These are phyloP conservation scores for Solanum tacnaense DNA, from an alignment of 257 asterid genomes.

Conservation along the genomic window DNA sequence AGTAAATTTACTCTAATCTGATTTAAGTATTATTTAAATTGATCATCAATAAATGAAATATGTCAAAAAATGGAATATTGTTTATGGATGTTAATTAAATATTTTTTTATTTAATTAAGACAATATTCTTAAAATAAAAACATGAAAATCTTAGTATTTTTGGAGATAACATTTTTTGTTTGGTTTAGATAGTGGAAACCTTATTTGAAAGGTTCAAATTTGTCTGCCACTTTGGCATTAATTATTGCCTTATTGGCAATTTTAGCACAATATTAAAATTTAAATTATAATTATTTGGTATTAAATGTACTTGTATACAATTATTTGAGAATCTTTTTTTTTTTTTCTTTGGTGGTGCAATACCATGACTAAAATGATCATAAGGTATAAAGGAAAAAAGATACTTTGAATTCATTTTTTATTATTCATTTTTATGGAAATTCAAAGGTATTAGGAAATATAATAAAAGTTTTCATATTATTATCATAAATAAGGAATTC, in stretches of 20 bases:
- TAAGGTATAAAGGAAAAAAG: neutral
- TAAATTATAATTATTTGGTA: neutral
- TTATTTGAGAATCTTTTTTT: neutral
- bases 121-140: neutral
- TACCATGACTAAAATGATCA: neutral
- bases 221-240: constrained; percentile 4
- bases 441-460: neutral
- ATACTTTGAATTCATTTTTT: neutral
- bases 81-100: neutral
- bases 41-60: neutral
- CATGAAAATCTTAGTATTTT: neutral
- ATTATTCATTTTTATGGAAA: neutral
- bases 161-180: neutral
- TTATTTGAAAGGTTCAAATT: neutral
- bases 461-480: neutral
- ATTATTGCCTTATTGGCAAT: neutral
- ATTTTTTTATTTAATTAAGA: neutral
- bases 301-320: neutral
- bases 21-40: neutral
- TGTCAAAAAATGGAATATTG: neutral
- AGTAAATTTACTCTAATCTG: neutral
- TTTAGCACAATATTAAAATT: neutral
- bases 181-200: constrained; percentile 3
- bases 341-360: neutral
- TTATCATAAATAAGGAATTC: neutral